A percentile compares a stretch with the other conserved stretches of the same genome.
These are phyloP conservation scores for Thermochaetoides thermophila DNA, from an alignment of 495 filamentous ascomycete species.

Conservation along the genomic window DNA sequence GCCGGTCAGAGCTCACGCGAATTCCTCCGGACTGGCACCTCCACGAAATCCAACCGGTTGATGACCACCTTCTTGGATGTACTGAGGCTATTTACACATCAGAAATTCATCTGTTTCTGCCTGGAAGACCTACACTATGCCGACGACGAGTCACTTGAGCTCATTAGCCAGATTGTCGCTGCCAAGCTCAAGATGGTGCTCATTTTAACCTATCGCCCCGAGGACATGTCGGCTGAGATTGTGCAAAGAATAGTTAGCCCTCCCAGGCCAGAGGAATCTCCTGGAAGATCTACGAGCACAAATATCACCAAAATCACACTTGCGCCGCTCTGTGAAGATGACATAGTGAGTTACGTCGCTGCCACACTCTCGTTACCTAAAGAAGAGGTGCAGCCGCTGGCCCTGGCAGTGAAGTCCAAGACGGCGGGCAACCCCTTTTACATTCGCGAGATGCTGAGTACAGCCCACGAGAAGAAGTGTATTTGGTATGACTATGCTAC, in stretches of 20 bases:
- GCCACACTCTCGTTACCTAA: slow-evolving; percentile 49
- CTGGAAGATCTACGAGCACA: slow-evolving; percentile 27
- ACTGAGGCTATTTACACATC: slow-evolving; percentile 58
- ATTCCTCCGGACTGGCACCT: slow-evolving; percentile 52
- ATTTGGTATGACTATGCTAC: slow-evolving; percentile 80
- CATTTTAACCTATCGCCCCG: slow-evolving; percentile 49
- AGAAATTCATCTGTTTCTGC: slow-evolving; percentile 69
- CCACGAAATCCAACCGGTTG: slow-evolving; percentile 60
- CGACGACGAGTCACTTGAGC: slow-evolving; percentile 69
- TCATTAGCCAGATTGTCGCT: slow-evolving; percentile 58
- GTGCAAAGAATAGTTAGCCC: slow-evolving; percentile 33
- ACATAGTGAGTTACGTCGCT: slow-evolving; percentile 63
- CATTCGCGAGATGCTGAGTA: slow-evolving; percentile 78
- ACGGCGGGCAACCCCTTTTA: slow-evolving; percentile 76
- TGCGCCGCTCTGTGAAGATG: slow-evolving; percentile 52
- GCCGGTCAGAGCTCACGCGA: slow-evolving; percentile 47
- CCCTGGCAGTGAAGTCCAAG: slow-evolving; percentile 68
- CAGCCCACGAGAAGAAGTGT: slow-evolving; percentile 69
- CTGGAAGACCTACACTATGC: slow-evolving; percentile 80
- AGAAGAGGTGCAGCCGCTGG: slow-evolving; percentile 47
- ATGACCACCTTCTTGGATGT: slow-evolving; percentile 77
- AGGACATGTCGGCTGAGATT: slow-evolving; percentile 33
- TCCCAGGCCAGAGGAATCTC: slow-evolving; percentile 31
- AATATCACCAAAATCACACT: slow-evolving; percentile 52
- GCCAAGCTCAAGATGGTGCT: slow-evolving; percentile 64